Evolutionary conservation across 805 yeast genomes (phyloP), one percentile per base, ranked within the genome.

Genomic region (Starmerella khaoyaiensis): DNA sequence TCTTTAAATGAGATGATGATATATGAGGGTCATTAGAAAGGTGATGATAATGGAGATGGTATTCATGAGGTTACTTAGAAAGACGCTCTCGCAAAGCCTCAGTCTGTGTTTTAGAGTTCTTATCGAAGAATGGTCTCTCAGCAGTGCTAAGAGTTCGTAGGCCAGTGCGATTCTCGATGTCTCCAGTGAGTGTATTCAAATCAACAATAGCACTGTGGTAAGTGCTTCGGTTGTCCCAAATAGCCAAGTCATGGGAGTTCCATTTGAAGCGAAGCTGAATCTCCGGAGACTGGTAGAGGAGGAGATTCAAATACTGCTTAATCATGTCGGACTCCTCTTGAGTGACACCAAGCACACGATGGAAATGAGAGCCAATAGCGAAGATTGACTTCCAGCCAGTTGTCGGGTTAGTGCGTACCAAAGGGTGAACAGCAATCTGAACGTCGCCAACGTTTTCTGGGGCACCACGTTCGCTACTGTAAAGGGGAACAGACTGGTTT

Each of bases 361-460:
- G 59, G 11, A 75, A 71, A 64, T 64, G 63, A 16, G 62, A 57
- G 33, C 72, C 62, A 55, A 72, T 71, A 29, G 72, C 70, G 42
- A 60, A 73, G 45, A 74, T 56, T 1, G 74, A 59, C 55, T 74
- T 74, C 70, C 72, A 64, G 30, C 77, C 77, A 21, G 79, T 73
- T 11, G 67, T 75, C 8, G 80, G 79, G 47, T 75, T 75, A 27
- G 77, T 71, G 58, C 79, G 66, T 24, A 74, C 66, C 19, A 74
- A 45, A 3, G 78, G 79, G 55, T 74, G 80, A 41, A 62, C 64
- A 52, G 74, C 64, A 44, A 63, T 69, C 17, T 46, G 44, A 11
- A 18, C 31, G 17, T 33, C 37, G 4, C 49, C 49, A 19, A 38
- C 16, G 34, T 42, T 43, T 33, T 50, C 53, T 11, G 51, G 46